phyloP scores from a whole-genome alignment of 2,329 filamentous ascomycete genomes.

The Elsinoe fawcettii region DNA sequence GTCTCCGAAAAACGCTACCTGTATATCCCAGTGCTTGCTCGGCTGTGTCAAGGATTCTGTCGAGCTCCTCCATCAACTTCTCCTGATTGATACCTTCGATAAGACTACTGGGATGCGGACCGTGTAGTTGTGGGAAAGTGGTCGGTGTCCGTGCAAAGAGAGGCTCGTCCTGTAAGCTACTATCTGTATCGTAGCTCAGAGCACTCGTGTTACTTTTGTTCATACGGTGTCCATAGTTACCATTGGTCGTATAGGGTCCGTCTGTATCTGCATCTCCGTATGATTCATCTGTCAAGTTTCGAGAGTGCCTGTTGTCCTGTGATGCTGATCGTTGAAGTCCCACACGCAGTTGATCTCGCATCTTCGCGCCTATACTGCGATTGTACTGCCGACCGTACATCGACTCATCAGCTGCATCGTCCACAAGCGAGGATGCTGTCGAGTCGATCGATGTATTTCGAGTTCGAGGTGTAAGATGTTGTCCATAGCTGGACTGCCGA shows the following conservation, averaged over 20 bases:
- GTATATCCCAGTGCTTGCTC: constrained; percentile 17
- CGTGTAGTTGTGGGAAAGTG: constrained; percentile 24
- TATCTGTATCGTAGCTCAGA: constrained; percentile 19
- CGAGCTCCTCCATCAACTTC: constrained; percentile 26
- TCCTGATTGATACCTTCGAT: constrained; percentile 25
- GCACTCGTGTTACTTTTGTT: constrained; percentile 2
- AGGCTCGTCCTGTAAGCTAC: constrained; percentile 18
- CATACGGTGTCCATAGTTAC: constrained; percentile 7
- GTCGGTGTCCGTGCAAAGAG: not conserved
- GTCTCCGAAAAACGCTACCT: constrained; percentile 11
- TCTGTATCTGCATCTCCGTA: constrained; percentile 14
- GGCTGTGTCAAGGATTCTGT: constrained; percentile 25
- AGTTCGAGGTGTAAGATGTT: constrained; percentile 22
- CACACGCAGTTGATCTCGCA: constrained; percentile 17
- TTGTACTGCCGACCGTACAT: constrained; percentile 17
- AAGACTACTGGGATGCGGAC: constrained; percentile 27
- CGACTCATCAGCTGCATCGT: constrained; percentile 18
- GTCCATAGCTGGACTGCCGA: constrained; percentile 21
- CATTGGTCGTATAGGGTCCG: constrained; percentile 17
- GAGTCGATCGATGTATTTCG: constrained; percentile 19
- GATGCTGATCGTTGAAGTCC: constrained; percentile 13
- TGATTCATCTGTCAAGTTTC: constrained; percentile 14
- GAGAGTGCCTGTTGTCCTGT: constrained; percentile 5
- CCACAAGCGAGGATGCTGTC: constrained; percentile 19
- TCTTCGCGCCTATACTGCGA: constrained; percentile 19